A percentile compares a stretch with the other conserved stretches of the same genome.
These are phyloP conservation scores for Suillus fuscotomentosus DNA, from an alignment of 768 basidiomycete genomes.

Conservation along the genomic window DNA sequence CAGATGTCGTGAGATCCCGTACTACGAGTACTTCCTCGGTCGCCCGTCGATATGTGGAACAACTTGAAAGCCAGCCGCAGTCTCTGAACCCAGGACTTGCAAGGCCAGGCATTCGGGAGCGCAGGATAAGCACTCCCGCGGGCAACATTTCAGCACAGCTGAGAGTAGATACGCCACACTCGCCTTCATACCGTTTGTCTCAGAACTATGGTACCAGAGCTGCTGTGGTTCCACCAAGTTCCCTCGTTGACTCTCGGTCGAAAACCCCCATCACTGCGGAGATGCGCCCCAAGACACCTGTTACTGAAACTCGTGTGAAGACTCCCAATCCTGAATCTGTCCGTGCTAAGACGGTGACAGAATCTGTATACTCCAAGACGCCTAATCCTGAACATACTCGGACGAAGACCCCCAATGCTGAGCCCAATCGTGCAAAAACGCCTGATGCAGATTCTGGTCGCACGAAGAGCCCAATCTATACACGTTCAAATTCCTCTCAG, in stretches of 20 bases:
- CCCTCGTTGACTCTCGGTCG: slow-evolving; percentile 14
- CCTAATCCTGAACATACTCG: not conserved
- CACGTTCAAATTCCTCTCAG: slow-evolving; percentile 3
- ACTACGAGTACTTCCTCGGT: slow-evolving; percentile 35
- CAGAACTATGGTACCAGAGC: slow-evolving; percentile 18
- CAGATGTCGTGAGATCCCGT: slow-evolving; percentile 25
- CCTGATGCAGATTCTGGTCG: slow-evolving; percentile 7
- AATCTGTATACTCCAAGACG: slow-evolving; percentile 10
- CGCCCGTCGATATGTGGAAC: slow-evolving; percentile 35
- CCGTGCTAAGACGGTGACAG: slow-evolving; percentile 16
- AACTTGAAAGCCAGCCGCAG: slow-evolving; percentile 34
- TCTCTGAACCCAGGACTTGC: slow-evolving; percentile 31
- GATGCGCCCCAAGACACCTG: slow-evolving; percentile 10
- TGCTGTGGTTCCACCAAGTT: slow-evolving; percentile 3
- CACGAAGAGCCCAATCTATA: not conserved
- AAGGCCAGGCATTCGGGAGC: slow-evolving; percentile 38
- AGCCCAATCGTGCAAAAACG: slow-evolving; percentile 15
- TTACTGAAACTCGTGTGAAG: slow-evolving; percentile 22
- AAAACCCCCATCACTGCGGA: slow-evolving; percentile 15
- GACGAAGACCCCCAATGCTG: not conserved
- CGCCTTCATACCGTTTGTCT: slow-evolving; percentile 17
- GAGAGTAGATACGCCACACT: slow-evolving; percentile 13
- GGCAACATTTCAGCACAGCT: slow-evolving; percentile 15
- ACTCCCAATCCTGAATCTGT: slow-evolving; percentile 16
- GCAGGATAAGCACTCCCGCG: slow-evolving; percentile 50